phyloP scores from a whole-genome alignment of 805 yeast genomes.

The Danielozyma ontarioensis region DNA sequence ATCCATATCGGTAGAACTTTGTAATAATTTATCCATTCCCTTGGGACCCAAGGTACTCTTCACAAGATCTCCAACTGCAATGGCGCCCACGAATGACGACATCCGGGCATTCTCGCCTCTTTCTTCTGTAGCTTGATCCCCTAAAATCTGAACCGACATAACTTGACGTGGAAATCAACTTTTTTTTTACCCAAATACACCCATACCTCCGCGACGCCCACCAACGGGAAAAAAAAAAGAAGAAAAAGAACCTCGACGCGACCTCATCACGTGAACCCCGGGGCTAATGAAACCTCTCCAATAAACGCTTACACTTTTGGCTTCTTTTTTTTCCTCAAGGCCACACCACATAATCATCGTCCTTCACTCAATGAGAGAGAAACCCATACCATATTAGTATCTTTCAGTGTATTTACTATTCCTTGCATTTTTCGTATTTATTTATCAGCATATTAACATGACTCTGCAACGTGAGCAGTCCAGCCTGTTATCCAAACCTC shows the following conservation, averaged over 20 bases:
- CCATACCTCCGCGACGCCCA: too few species aligned
- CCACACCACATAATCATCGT: too few species aligned
- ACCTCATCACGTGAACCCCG: background rate
- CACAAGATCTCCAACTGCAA: conserved; percentile 97
- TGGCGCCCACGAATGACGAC: conserved; percentile 97
- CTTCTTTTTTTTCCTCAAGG: too few species aligned
- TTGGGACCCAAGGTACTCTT: conserved; percentile 95
- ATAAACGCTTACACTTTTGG: background rate
- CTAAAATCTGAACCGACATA: conserved; percentile 87
- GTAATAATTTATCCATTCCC: conserved; percentile 96
- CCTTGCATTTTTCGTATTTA: too few species aligned
- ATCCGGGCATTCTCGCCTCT: conserved; percentile 97
- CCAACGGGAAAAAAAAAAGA: too few species aligned
- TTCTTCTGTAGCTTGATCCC: conserved; percentile 96
- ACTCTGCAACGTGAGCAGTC: background rate
- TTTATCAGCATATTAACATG: too few species aligned
- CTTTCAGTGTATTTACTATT: too few species aligned
- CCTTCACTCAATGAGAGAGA: too few species aligned
- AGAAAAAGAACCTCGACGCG: too few species aligned
- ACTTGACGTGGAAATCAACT: too few species aligned
- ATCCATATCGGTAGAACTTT: conserved; percentile 72
- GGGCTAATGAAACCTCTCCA: background rate
- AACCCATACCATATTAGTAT: too few species aligned
- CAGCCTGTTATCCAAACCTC: conserved; percentile 2
- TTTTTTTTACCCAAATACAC: too few species aligned